Base-by-base conservation (phyloP, 2,329 filamentous ascomycete species). In the Sporothrix euskadiensis region DNA sequence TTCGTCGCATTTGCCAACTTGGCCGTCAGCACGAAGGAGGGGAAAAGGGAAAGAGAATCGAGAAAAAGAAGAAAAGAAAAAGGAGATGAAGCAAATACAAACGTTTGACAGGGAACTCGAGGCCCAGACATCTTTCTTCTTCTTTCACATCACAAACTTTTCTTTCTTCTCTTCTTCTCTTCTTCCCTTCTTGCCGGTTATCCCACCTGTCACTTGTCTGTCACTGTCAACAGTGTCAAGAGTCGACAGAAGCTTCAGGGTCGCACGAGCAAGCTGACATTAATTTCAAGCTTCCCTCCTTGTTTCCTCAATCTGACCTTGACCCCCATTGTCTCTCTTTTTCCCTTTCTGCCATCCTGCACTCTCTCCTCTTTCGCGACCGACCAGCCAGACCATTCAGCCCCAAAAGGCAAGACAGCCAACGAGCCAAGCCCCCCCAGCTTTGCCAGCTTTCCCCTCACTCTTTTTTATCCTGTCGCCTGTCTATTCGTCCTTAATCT, bases 371-470 rank as follows among this genome's bases (percentile, higher is more conserved):
- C 26, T 35, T 61, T 49, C 65, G 65, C 47, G 44, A 47, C 39
- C 59, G 63, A 54, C 44, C 44, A 26, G 68, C 16, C 26, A 26
- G 26, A 26, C 26, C 47, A 35, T 70, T 54, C 68, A 70, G 68
- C 68, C 68, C 68, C 47, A 70, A 70, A 66, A 57, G 32, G 32
- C 68, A 54, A 39, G 47, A 69, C 66, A n/a, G 14, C 19, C 30
- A 59, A 59, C 61, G 26, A 66, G 61, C 61, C 39, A 66, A 66
- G 61, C 61, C 61, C 12, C 35, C 61, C 61, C 61, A 44, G 39
- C 68, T 56, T 57, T 57, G 32, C 68, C 68, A 30, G 39, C 68
- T 56, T 57, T 57, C 49, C 68, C 68, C 47, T 70, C 52, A 26
- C 44, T 70, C 19, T 57, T 56, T 56, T 44, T n/a, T 5, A 7